A percentile compares a stretch with the other conserved stretches of the same genome.
Conservation (phyloP, 371 early-diverging fungal genomes). For the Scutellospora calospora region DNA sequence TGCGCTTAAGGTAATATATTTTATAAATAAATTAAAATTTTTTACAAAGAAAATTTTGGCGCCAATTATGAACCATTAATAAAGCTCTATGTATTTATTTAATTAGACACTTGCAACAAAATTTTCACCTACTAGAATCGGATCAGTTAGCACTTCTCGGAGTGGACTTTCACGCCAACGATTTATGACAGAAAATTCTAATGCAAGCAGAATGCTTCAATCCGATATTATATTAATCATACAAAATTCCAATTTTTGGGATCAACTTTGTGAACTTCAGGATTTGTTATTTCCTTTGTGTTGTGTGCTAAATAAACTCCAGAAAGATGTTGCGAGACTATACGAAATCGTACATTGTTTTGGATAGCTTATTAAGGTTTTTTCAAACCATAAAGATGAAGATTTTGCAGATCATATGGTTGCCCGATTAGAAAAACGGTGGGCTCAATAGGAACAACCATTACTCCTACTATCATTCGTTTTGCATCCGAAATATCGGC, state of each 20-base stretch:
- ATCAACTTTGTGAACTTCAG: background rate
- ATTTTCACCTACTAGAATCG: background rate
- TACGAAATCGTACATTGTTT: background rate
- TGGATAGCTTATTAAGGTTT: background rate
- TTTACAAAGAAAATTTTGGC: background rate
- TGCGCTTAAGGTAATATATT: slow-evolving; percentile 8
- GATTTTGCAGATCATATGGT: background rate
- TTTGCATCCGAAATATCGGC: background rate
- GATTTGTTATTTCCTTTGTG: background rate
- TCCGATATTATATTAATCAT: background rate
- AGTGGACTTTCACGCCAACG: background rate
- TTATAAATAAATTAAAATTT: background rate
- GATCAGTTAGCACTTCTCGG: background rate
- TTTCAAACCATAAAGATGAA: background rate
- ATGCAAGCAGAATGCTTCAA: background rate
- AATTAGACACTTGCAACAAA: background rate
- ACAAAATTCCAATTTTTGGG: background rate
- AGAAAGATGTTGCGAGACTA: background rate
- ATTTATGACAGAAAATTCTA: background rate
- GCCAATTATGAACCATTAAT: too few relatives aligned
- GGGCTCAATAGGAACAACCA: background rate
- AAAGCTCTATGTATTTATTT: slow-evolving; percentile 6
- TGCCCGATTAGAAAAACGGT: background rate
- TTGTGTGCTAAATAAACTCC: background rate
- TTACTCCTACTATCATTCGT: background rate